These are phyloP conservation scores for Arthroderma sp. DNA, from an alignment of 2,329 filamentous ascomycete species.

Conservation along the genomic window DNA sequence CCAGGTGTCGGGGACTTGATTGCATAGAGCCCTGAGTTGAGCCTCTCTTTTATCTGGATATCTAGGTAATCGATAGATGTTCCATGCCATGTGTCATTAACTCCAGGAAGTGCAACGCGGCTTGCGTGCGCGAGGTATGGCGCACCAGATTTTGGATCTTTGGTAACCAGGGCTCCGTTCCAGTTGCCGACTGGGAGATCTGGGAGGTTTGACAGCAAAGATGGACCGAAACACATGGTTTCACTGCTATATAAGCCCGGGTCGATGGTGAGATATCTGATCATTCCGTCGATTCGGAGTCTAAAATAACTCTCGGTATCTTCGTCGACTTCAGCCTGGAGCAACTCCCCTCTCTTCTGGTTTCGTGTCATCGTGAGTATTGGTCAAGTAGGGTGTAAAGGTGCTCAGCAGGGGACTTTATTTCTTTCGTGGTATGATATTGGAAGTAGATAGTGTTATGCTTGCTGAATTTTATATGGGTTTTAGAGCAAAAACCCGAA, in stretches of 20 bases:
- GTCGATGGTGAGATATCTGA: constrained; percentile 23
- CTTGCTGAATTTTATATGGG: too few species aligned
- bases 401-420: too few species aligned
- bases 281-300: constrained; percentile 5
- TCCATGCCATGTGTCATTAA: constrained; percentile 16
- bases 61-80: constrained; percentile 18
- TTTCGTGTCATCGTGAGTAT: neutral
- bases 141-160: constrained; percentile 11
- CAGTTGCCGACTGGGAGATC: constrained; percentile 18
- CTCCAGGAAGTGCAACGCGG: neutral
- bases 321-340: neutral
- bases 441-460: too few species aligned
- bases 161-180: constrained; percentile 21
- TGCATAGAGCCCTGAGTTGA: constrained; percentile 21
- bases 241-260: constrained; percentile 18
- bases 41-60: constrained; percentile 15
- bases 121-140: constrained; percentile 17
- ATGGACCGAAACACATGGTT: constrained; percentile 24
- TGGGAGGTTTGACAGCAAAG: constrained; percentile 14
- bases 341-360: neutral
- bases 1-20: constrained; percentile 14
- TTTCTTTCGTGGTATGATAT: too few species aligned
- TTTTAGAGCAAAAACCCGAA: too few species aligned
- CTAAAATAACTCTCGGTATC: neutral
- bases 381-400: too few species aligned